phyloP scores from a whole-genome alignment of 371 early-diverging fungal species.

The Apophysomyces ossiformis region DNA sequence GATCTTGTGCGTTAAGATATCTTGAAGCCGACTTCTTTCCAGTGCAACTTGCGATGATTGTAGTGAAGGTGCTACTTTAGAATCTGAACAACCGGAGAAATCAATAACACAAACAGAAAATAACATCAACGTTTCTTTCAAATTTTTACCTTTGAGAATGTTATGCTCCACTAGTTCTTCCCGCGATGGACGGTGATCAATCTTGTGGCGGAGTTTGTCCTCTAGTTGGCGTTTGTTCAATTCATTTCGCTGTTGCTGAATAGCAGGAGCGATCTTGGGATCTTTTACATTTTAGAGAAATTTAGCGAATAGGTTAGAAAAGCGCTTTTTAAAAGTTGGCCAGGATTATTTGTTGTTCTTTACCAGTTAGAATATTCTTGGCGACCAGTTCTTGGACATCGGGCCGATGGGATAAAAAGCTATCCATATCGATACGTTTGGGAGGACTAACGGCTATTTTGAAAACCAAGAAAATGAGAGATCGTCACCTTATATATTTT shows the following conservation, averaged over 20 bases:
- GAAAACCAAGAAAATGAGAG: neutral
- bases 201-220: conserved; percentile 70
- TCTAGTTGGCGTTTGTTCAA: conserved; percentile 68
- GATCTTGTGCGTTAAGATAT: conserved; percentile 61
- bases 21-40: conserved; percentile 54
- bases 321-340: neutral
- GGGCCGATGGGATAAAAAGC: conserved; percentile 63
- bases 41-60: conserved; percentile 50
- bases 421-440: conserved; percentile 38
- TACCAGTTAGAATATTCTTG: conserved; percentile 73
- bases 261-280: conserved; percentile 65
- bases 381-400: conserved; percentile 73
- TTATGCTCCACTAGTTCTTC: conserved; percentile 73
- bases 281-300: conserved; percentile 20
- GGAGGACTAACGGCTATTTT: neutral
- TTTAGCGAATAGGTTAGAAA: neutral
- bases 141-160: conserved; percentile 60
- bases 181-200: conserved; percentile 73
- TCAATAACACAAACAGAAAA: neutral
- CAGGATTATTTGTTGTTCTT: neutral
- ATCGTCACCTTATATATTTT: no score
- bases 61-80: conserved; percentile 58
- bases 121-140: conserved; percentile 28
- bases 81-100: conserved; percentile 22
- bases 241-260: conserved; percentile 57